phyloP scores from a whole-genome alignment of 2,329 filamentous ascomycete genomes.

The Trichoderma hamatum region DNA sequence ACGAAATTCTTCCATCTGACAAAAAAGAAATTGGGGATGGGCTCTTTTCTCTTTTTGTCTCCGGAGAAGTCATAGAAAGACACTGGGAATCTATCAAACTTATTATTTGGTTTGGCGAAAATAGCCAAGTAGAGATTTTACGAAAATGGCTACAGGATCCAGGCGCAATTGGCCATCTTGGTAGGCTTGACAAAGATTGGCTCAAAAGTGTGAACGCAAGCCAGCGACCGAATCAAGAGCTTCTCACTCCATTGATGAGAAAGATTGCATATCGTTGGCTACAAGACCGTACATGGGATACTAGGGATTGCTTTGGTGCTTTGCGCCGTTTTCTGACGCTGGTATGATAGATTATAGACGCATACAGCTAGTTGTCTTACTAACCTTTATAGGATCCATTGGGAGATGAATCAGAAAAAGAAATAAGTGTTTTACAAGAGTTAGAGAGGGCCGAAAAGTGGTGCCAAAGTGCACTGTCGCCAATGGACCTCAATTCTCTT shows the following conservation, averaged over 20 bases:
- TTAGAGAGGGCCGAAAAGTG: not conserved
- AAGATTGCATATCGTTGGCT: not conserved
- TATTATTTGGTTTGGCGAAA: not conserved
- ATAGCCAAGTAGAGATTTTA: not conserved
- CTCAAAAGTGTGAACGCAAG: not conserved
- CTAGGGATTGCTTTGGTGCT: not conserved
- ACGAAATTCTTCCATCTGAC: not conserved
- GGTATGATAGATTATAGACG: not conserved
- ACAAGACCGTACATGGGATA: not conserved
- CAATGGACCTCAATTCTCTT: not conserved
- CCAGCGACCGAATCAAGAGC: not conserved
- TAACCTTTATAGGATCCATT: not conserved
- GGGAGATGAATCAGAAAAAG: not conserved
- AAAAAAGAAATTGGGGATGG: not conserved
- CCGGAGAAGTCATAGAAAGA: not conserved
- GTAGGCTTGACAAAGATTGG: conserved; percentile 1
- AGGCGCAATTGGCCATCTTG: not conserved
- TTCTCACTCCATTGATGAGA: not conserved
- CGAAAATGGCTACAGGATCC: conserved; percentile 1
- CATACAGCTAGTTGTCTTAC: not conserved
- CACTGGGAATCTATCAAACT: not conserved
- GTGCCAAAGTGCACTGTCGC: not conserved
- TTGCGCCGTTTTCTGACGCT: not conserved
- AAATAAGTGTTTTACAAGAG: not conserved
- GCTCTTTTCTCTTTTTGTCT: not conserved